Conservation (phyloP, 768 basidiomycete species). For the Lyophyllum semitale region DNA sequence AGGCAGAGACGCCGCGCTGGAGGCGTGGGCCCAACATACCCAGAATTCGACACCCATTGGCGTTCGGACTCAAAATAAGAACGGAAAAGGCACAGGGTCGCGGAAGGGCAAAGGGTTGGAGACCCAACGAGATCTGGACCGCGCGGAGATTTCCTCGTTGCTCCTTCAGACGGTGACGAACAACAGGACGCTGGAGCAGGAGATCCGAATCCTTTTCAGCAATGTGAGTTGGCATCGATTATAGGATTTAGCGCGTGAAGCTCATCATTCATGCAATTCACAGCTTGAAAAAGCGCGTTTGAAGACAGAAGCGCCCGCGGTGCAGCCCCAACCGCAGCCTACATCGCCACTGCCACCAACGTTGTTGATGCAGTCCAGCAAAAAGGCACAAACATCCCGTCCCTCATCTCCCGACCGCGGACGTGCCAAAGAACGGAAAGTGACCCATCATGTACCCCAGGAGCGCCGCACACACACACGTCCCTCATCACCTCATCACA, state of each 20-base stretch:
- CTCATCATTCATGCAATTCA: neutral
- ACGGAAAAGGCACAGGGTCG: neutral
- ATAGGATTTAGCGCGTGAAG: too few species aligned
- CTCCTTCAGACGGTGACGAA: slow-evolving; percentile 29
- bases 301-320: neutral
- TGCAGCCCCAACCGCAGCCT: neutral
- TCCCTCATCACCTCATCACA: neutral
- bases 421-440: neutral
- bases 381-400: neutral
- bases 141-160: slow-evolving; percentile 32
- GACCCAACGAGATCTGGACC: slow-evolving; percentile 3
- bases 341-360: neutral
- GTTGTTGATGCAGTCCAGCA: neutral
- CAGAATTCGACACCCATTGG: neutral
- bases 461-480: neutral
- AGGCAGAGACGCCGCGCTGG: slow-evolving; percentile 49
- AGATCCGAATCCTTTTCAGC: slow-evolving; percentile 30
- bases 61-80: neutral
- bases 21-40: slow-evolving; percentile 16
- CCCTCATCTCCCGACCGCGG: neutral
- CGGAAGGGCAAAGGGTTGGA: neutral
- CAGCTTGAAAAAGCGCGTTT: slow-evolving; percentile 10
- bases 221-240: slow-evolving; percentile 22
- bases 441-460: neutral
- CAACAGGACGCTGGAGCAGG: slow-evolving; percentile 40